Conservation (phyloP, 192 early-diverging fungal genomes). For the Kickxella alabastrina region DNA sequence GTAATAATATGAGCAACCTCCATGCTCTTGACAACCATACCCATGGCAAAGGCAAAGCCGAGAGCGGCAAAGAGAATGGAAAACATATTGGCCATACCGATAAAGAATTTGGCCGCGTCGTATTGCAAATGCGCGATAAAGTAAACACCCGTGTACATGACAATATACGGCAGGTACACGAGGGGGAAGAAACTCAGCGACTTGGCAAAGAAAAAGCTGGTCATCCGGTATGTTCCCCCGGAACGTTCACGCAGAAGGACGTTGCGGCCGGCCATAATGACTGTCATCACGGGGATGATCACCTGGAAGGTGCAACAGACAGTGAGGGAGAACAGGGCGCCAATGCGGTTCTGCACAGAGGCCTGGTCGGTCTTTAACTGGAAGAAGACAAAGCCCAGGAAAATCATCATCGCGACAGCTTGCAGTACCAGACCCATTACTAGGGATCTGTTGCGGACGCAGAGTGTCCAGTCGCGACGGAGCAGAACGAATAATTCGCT, state of each 20-base stretch:
- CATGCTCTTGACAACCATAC: conserved; percentile 16
- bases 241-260: conserved; percentile 59
- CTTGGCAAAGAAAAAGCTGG: conserved; percentile 57
- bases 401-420: conserved; percentile 22
- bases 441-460: conserved; percentile 14
- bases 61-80: conserved; percentile 18
- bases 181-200: conserved; percentile 47
- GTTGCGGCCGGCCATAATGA: conserved; percentile 36
- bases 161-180: conserved; percentile 4
- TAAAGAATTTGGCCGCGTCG: conserved; percentile 24
- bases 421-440: conserved; percentile 22
- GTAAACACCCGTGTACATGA: conserved; percentile 19
- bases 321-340: conserved; percentile 27
- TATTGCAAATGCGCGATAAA: conserved; percentile 29
- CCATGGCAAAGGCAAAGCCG: conserved; percentile 19
- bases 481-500: conserved; percentile 19
- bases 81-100: conserved; percentile 9
- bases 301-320: conserved; percentile 51
- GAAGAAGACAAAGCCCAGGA: conserved; percentile 55
- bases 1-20: conserved; percentile 27
- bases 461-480: conserved; percentile 27
- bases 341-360: conserved; percentile 46
- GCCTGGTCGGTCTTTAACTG: conserved; percentile 28
- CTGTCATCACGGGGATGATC: conserved; percentile 47
- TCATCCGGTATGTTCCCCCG: conserved; percentile 56